Evolutionary conservation across 31 red algal genomes (phyloP).

Genomic region (Endocladia muricata): DNA sequence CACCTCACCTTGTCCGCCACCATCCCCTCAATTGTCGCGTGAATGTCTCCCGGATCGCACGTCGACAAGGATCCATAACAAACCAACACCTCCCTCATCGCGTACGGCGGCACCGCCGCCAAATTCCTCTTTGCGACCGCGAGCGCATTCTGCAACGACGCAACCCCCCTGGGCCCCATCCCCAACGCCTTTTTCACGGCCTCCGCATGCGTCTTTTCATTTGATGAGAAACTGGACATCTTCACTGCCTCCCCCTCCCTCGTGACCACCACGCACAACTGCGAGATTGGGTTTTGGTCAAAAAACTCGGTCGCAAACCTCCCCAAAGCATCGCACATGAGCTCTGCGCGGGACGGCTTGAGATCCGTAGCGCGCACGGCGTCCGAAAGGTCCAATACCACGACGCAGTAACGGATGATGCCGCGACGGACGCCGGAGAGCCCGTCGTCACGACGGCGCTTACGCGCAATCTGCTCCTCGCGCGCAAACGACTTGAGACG

Average conservation of each 20-base stretch:
- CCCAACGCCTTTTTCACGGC: slow-evolving; percentile 55
- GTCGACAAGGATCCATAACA: slow-evolving; percentile 82
- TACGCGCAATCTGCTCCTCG: slow-evolving; percentile 54
- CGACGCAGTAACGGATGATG: slow-evolving; percentile 89
- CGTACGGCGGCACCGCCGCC: slow-evolving; percentile 73
- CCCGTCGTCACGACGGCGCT: slow-evolving; percentile 54
- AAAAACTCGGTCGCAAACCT: slow-evolving; percentile 74
- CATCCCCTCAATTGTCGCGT: slow-evolving; percentile 64
- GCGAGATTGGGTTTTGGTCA: slow-evolving; percentile 93
- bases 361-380: slow-evolving; percentile 63
- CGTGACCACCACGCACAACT: slow-evolving; percentile 76
- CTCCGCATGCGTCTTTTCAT: slow-evolving; percentile 56
- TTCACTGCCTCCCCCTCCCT: slow-evolving; percentile 71
- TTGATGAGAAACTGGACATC: slow-evolving; percentile 59
- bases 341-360: slow-evolving; percentile 74
- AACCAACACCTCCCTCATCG: slow-evolving; percentile 75
- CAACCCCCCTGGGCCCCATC: slow-evolving; percentile 37
- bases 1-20: slow-evolving; percentile 61
- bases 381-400: slow-evolving; percentile 79
- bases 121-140: slow-evolving; percentile 55
- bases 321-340: slow-evolving; percentile 30
- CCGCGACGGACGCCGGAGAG: slow-evolving; percentile 69
- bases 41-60: slow-evolving; percentile 93
- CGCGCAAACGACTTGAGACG: slow-evolving; percentile 56
- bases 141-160: slow-evolving; percentile 91